Conservation (phyloP, 257 asterid genomes). For the Solanum dulcamara region DNA sequence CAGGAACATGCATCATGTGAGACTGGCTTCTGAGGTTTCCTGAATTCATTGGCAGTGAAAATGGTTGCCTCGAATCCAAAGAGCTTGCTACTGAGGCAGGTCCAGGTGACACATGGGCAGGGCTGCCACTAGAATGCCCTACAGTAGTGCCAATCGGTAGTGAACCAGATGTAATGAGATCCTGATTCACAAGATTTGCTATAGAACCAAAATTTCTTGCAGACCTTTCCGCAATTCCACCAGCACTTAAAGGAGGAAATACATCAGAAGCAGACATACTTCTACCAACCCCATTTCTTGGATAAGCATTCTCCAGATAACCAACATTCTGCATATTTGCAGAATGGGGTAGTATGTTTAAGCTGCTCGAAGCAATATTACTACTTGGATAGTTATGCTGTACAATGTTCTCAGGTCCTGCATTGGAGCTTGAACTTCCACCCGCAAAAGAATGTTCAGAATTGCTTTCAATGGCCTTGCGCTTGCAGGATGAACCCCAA, state of each 20-base stretch:
- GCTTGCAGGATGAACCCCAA: slow-evolving; percentile 79
- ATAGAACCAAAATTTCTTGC: slow-evolving; percentile 27
- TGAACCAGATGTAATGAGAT: slow-evolving; percentile 22
- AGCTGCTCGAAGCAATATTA: slow-evolving; percentile 28
- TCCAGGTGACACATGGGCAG: slow-evolving; percentile 16
- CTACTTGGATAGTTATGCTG: slow-evolving; percentile 33
- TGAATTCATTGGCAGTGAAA: slow-evolving; percentile 23
- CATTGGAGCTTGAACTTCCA: slow-evolving; percentile 57
- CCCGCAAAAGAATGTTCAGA: slow-evolving; percentile 48
- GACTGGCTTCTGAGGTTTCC: slow-evolving; percentile 26
- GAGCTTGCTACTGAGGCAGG: slow-evolving; percentile 21
- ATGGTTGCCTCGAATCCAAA: slow-evolving; percentile 22
- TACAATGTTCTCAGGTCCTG: slow-evolving; percentile 25
- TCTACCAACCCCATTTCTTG: slow-evolving; percentile 31
- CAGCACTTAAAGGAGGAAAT: slow-evolving; percentile 31
- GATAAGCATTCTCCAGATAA: slow-evolving; percentile 26
- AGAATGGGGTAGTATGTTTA: slow-evolving; percentile 28
- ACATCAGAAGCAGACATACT: slow-evolving; percentile 19
- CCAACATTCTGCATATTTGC: slow-evolving; percentile 22
- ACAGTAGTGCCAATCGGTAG: slow-evolving; percentile 21
- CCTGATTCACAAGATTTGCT: slow-evolving; percentile 36
- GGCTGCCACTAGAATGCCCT: slow-evolving; percentile 29
- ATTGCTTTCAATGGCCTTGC: slow-evolving; percentile 69
- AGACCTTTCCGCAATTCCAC: slow-evolving; percentile 30
- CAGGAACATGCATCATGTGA: slow-evolving; percentile 30